Conservation (phyloP, 31 red algal species). For the Odonthalia washingtoniensis region DNA sequence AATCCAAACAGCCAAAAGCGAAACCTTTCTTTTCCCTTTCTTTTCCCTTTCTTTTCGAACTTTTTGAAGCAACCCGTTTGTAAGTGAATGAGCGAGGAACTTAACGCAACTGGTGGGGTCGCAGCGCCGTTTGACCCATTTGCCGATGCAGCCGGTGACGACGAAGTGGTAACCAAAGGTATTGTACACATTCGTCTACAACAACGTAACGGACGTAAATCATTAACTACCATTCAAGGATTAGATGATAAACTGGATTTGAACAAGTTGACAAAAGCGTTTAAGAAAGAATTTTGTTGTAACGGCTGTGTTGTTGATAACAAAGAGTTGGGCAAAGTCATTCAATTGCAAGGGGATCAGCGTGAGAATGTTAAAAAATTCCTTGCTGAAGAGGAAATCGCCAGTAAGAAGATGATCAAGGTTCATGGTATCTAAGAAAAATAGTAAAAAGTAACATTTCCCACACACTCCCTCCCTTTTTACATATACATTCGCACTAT, state of each 20-base stretch:
- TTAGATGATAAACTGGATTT: conserved; percentile 94
- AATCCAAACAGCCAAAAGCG: too few relatives aligned
- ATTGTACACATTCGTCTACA: conserved; percentile 98
- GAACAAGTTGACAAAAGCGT: conserved; percentile 96
- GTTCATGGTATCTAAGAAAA: conserved; percentile 91
- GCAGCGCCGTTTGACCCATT: conserved; percentile 95
- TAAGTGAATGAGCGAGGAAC: conserved; percentile 52
- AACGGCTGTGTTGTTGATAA: conserved; percentile 98
- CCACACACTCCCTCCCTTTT: too few relatives aligned
- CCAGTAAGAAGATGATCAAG: conserved; percentile 94
- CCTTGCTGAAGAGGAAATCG: conserved; percentile 93
- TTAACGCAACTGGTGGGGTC: conserved; percentile 60
- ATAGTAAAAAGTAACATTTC: too few relatives aligned
- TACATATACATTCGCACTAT: too few relatives aligned
- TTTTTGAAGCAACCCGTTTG: too few relatives aligned
- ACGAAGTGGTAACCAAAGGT: conserved; percentile 91
- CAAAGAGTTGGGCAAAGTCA: conserved; percentile 90
- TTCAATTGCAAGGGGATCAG: conserved; percentile 99
- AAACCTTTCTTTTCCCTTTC: too few relatives aligned
- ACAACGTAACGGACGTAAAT: conserved; percentile 98
- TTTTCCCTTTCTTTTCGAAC: too few relatives aligned
- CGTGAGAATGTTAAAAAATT: conserved; percentile 96
- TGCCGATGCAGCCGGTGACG: conserved; percentile 95
- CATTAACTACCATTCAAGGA: conserved; percentile 96
- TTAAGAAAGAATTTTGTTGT: conserved; percentile 99